Conservation (phyloP, 2,329 filamentous ascomycete species). For the Geosmithia putterillii region DNA sequence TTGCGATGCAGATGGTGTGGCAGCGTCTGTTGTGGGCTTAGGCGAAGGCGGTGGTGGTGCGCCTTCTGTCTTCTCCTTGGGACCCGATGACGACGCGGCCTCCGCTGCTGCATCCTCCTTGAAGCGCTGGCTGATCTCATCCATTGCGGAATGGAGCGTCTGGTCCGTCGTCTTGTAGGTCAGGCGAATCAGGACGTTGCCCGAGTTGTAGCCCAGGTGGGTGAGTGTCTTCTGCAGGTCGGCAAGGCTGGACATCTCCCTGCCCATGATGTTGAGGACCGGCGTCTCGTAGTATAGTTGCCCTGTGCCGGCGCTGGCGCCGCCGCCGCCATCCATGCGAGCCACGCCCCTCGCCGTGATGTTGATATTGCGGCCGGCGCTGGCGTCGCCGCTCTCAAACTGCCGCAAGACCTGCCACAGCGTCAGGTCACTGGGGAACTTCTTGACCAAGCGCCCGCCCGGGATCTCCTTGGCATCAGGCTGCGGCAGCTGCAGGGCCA, state of each 20-base stretch:
- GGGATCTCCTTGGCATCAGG: conserved; percentile 52
- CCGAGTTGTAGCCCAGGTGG: conserved; percentile 77
- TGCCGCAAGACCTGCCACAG: conserved; percentile 84
- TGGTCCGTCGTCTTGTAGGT: conserved; percentile 64
- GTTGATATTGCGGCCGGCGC: conserved; percentile 52
- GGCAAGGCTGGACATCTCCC: conserved; percentile 62
- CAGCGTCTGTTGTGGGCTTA: conserved; percentile 10
- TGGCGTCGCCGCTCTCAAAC: conserved; percentile 69
- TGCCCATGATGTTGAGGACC: conserved; percentile 69
- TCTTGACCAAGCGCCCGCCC: conserved; percentile 62
- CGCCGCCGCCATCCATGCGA: conserved; percentile 39
- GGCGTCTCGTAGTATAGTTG: conserved; percentile 83
- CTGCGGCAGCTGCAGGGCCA: conserved; percentile 76
- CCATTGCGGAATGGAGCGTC: conserved; percentile 77
- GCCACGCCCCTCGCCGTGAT: conserved; percentile 76
- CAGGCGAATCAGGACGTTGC: conserved; percentile 67
- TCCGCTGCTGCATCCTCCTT: conserved; percentile 30
- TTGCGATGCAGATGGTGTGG: conserved; percentile 2
- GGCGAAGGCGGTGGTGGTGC: conserved; percentile 2
- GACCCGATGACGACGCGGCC: conserved; percentile 4
- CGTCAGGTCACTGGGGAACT: conserved; percentile 77
- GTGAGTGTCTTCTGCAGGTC: conserved; percentile 84
- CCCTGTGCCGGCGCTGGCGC: conserved; percentile 47
- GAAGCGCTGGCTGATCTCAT: conserved; percentile 68
- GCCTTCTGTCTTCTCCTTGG: conserved; percentile 6